phyloP scores from a whole-genome alignment of 768 basidiomycete species.

The Amanita muscaria region DNA sequence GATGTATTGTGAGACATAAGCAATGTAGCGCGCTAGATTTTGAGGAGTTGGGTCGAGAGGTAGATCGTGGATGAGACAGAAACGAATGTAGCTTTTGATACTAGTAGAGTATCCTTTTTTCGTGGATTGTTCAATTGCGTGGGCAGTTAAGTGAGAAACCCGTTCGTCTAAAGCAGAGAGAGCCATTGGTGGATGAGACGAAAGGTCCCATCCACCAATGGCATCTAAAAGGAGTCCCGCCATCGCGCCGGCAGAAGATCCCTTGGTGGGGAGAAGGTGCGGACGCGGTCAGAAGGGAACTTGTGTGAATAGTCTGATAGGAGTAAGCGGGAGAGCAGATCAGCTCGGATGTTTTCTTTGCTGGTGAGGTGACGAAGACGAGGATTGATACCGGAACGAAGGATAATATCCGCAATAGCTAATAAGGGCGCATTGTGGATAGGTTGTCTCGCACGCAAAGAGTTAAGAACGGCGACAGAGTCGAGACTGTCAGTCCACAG shows the following conservation, averaged over 20 bases:
- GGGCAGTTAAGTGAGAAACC: conserved; percentile 1
- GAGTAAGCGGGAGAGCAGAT: too few species aligned
- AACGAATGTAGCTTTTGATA: conserved; percentile 12
- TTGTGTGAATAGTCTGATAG: not conserved
- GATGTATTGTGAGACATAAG: too few species aligned
- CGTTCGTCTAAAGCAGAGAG: not conserved
- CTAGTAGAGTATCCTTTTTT: conserved; percentile 12
- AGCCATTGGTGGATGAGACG: not conserved
- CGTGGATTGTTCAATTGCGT: not conserved
- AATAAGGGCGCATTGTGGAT: conserved; percentile 4
- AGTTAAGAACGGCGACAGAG: conserved; percentile 13
- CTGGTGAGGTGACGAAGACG: conserved; percentile 12
- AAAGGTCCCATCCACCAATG: not conserved
- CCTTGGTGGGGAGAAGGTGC: not conserved
- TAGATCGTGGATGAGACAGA: too few species aligned
- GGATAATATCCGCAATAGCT: conserved; percentile 10
- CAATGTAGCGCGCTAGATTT: too few species aligned
- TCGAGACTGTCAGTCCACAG: conserved; percentile 15
- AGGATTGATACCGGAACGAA: conserved; percentile 14
- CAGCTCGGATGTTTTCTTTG: too few species aligned
- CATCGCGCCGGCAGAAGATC: too few species aligned
- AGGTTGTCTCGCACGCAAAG: conserved; percentile 8
- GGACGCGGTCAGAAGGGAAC: too few species aligned
- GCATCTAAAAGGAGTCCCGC: not conserved
- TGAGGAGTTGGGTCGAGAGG: too few species aligned